These are phyloP conservation scores for Tricholoma terreum DNA, from an alignment of 768 basidiomycete species.

Conservation along the genomic window DNA sequence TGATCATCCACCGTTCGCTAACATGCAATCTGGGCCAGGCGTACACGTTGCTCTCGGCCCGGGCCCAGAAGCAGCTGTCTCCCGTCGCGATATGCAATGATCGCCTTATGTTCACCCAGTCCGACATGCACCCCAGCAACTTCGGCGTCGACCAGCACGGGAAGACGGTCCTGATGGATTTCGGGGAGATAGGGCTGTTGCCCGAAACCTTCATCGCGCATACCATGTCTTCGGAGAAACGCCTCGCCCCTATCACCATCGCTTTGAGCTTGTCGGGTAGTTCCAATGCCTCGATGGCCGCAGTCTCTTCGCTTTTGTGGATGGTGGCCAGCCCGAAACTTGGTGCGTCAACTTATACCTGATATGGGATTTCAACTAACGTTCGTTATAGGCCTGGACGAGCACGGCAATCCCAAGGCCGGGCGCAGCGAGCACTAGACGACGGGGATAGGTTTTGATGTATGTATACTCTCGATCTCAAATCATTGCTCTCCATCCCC, in stretches of 20 bases:
- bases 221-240: not conserved
- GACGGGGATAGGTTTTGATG: no score
- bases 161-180: constrained; percentile 6
- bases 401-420: no score
- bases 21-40: not conserved
- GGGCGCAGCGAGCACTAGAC: no score
- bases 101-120: constrained; percentile 5
- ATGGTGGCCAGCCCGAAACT: not conserved
- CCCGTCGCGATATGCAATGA: not conserved
- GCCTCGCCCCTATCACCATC: not conserved
- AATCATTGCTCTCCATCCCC: no score
- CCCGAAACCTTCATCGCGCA: constrained; percentile 4
- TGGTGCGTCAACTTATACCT: no score
- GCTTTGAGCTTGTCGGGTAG: not conserved
- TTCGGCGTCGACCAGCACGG: constrained; percentile 7
- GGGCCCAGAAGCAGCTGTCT: not conserved
- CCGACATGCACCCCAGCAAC: constrained; percentile 9
- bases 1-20: no score
- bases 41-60: not conserved
- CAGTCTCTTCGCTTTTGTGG: not conserved
- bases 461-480: no score
- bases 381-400: no score
- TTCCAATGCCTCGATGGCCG: no score
- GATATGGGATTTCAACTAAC: no score
- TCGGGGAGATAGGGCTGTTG: constrained; percentile 4